Base-by-base conservation (phyloP, 768 basidiomycete genomes). In the Arthromyces matolae region DNA sequence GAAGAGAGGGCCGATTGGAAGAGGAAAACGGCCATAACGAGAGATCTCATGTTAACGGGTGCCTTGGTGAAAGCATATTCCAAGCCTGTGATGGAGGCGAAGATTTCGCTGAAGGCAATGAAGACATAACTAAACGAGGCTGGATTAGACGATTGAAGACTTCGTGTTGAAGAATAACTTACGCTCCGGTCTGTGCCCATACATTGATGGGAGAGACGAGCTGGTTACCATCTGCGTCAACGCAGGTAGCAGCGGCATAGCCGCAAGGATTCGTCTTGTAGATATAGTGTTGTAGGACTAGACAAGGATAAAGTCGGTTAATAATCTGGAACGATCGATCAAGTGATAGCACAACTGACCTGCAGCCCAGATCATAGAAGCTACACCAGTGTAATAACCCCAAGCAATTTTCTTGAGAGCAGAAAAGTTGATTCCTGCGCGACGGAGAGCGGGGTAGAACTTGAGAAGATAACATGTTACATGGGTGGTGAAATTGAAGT, bases 61-160 rank as follows among this genome's bases (percentile, higher is more conserved):
- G 89, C 89, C 66, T 92, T 90, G 23, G 85, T 88, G 70, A 85
- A 92, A n/a, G 88, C 89, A 59, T 91, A 90, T 63, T 92, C 88
- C 50, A 91, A 76, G 8, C 86, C 84, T 0, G 88, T 90, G 67
- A 91, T 88, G 9, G 83, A 82, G 1, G 86, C 86, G 38, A 89
- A 74, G 61, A 92, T 89, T 68, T 90, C 87, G 59, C 77, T 79
- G 47, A 82, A 71, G 1, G 83, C 84, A 54, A 86, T 74, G 36
- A 87, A 66, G 37, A 85, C 63, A 59, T 86, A 87, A 4, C 79
- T 81, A 41, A 19, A 28, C 20, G 25, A 28, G 46, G 3, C 16
- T 8, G 23, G 18, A 18, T 9, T 32, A 9, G 31, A 9, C 16
- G 1, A 8, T 42, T 14, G 31, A 29, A 42, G 16, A 10, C 7